Conservation (phyloP, 345 rosid species). For the Diplotaxis tenuifolia region DNA sequence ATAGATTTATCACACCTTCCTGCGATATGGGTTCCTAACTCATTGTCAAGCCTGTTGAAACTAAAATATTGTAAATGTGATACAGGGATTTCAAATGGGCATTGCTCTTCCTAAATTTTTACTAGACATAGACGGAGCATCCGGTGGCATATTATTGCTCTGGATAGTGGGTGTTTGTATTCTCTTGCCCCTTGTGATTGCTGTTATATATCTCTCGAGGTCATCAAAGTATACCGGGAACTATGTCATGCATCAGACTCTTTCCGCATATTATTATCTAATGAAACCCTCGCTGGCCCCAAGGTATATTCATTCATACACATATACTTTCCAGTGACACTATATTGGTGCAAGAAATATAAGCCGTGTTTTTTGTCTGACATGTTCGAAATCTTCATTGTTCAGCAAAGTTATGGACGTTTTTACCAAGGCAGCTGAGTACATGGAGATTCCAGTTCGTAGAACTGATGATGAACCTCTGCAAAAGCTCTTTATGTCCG, state of each 20-base stretch:
- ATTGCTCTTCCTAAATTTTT: constrained; percentile 96
- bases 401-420: constrained; percentile 99
- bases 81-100: constrained; percentile 99
- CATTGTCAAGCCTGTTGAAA: constrained; percentile 14
- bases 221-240: constrained; percentile 97
- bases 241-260: constrained; percentile 96
- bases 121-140: constrained; percentile 88
- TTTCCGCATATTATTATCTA: constrained; percentile 78
- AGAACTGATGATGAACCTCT: constrained; percentile 95
- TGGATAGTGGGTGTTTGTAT: constrained; percentile 98
- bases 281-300: constrained; percentile 99
- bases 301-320: constrained; percentile 48
- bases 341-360: background rate
- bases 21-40: constrained; percentile 5
- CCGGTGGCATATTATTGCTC: constrained; percentile 92
- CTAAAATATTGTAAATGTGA: constrained; percentile 22
- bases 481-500: constrained; percentile 91
- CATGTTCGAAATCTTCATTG: constrained; percentile 19
- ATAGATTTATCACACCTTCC: constrained; percentile 15
- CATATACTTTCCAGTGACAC: background rate
- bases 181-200: constrained; percentile 91
- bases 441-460: constrained; percentile 94
- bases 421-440: constrained; percentile 94
- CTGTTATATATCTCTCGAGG: constrained; percentile 91
- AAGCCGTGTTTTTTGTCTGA: constrained; percentile 22